These are phyloP conservation scores for Blastomyces emzantsi DNA, from an alignment of 2,329 filamentous ascomycete genomes.

Conservation along the genomic window DNA sequence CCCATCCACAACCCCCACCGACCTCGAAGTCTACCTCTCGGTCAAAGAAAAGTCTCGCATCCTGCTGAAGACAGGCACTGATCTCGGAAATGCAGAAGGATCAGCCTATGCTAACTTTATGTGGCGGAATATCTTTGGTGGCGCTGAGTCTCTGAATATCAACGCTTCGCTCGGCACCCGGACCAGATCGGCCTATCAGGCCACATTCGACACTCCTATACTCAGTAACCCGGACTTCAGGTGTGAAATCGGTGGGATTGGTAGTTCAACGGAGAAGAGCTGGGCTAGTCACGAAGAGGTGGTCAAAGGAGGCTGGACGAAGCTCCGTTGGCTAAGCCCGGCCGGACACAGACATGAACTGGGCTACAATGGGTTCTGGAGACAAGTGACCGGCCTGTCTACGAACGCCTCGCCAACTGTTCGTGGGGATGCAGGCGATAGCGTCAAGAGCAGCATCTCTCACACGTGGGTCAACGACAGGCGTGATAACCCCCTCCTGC, in stretches of 20 bases:
- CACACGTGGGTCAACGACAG: conserved; percentile 73
- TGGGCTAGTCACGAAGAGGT: conserved; percentile 95
- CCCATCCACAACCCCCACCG: conserved; percentile 60
- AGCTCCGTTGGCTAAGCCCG: conserved; percentile 62
- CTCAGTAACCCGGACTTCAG: conserved; percentile 74
- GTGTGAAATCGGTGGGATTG: conserved; percentile 68
- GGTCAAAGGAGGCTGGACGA: conserved; percentile 65
- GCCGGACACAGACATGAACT: conserved; percentile 64
- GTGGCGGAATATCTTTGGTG: conserved; percentile 87
- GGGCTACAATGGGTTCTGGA: conserved; percentile 73
- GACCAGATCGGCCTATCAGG: conserved; percentile 84
- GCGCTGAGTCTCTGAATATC: conserved; percentile 78
- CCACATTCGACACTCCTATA: conserved; percentile 72
- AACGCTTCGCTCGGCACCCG: conserved; percentile 84
- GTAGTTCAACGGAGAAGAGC: conserved; percentile 75
- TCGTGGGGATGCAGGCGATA: conserved; percentile 78
- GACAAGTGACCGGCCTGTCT: conserved; percentile 73
- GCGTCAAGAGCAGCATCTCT: conserved; percentile 75
- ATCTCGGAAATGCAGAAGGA: conserved; percentile 86
- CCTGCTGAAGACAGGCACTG: conserved; percentile 86
- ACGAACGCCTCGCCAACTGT: conserved; percentile 71
- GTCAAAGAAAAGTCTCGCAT: conserved; percentile 73
- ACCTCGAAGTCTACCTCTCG: conserved; percentile 71
- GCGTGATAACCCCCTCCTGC: conserved; percentile 76
- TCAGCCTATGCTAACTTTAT: conserved; percentile 83